Conservation (phyloP, 2,329 filamentous ascomycete genomes). For the Thielaviopsis cerberus region DNA sequence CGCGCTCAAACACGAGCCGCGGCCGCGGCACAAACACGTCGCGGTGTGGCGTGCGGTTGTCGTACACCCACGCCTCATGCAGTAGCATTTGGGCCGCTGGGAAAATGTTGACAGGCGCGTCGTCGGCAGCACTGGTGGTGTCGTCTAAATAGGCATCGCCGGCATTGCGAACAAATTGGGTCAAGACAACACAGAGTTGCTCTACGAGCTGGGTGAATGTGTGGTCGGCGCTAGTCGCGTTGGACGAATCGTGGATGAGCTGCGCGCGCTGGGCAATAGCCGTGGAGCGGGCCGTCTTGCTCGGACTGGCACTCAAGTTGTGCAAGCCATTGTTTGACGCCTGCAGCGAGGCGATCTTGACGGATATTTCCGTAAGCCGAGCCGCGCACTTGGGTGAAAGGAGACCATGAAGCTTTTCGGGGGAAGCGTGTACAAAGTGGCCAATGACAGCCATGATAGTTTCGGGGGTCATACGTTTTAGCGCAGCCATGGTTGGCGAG, state of each 20-base stretch:
- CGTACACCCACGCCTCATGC: slow-evolving; percentile 59
- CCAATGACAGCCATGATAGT: slow-evolving; percentile 25
- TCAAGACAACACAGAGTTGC: background rate
- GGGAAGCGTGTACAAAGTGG: slow-evolving; percentile 22
- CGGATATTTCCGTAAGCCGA: slow-evolving; percentile 16
- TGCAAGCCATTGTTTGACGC: slow-evolving; percentile 19
- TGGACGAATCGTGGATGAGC: slow-evolving; percentile 54
- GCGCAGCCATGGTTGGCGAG: slow-evolving; percentile 33
- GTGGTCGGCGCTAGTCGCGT: slow-evolving; percentile 51
- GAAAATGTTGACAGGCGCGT: slow-evolving; percentile 11
- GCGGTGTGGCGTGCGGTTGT: slow-evolving; percentile 47
- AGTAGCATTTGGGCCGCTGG: slow-evolving; percentile 33
- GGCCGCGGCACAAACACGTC: slow-evolving; percentile 61
- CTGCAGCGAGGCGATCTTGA: slow-evolving; percentile 17
- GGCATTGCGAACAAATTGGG: slow-evolving; percentile 24
- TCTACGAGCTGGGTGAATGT: slow-evolving; percentile 50
- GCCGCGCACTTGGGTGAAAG: slow-evolving; percentile 16
- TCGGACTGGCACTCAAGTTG: slow-evolving; percentile 51
- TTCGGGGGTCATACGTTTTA: slow-evolving; percentile 42
- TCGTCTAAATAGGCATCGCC: background rate
- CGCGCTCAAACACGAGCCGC: slow-evolving; percentile 51
- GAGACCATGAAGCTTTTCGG: slow-evolving; percentile 21
- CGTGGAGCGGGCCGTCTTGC: slow-evolving; percentile 54
- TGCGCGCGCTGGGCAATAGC: slow-evolving; percentile 68
- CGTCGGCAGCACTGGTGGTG: slow-evolving; percentile 13